These are phyloP conservation scores for Nitzschia sp. DNA, from an alignment of 108 stramenopile genomes.

Conservation along the genomic window DNA sequence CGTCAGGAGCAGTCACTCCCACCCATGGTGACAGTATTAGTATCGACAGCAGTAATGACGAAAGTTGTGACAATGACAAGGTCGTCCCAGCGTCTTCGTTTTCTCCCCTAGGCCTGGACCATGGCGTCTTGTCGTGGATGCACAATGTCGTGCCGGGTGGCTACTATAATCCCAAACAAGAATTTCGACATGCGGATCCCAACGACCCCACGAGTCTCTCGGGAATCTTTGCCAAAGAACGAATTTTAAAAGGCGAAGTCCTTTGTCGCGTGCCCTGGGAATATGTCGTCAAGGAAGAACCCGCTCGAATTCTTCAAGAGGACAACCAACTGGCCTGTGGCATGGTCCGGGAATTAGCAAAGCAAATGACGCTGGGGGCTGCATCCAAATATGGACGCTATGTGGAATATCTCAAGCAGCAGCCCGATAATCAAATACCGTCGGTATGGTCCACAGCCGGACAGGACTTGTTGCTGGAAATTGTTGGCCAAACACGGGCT, in stretches of 20 bases:
- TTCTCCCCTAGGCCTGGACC: background rate
- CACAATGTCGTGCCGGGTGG: slow-evolving; percentile 10
- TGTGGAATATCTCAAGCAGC: slow-evolving; percentile 53
- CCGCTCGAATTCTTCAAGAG: background rate
- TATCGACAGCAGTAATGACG: too few relatives aligned
- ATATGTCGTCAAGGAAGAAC: background rate
- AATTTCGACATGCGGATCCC: slow-evolving; percentile 5
- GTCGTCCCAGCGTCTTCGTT: too few relatives aligned
- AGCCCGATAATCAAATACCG: slow-evolving; percentile 31
- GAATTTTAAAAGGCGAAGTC: slow-evolving; percentile 33
- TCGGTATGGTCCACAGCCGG: slow-evolving; percentile 57
- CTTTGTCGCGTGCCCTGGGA: slow-evolving; percentile 36
- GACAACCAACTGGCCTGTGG: slow-evolving; percentile 24
- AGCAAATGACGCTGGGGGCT: slow-evolving; percentile 23
- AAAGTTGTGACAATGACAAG: too few relatives aligned
- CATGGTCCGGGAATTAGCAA: slow-evolving; percentile 19
- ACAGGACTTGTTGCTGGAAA: slow-evolving; percentile 39
- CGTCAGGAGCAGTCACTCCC: too few relatives aligned
- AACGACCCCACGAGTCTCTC: slow-evolving; percentile 1
- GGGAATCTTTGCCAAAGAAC: slow-evolving; percentile 44
- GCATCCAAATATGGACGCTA: slow-evolving; percentile 61
- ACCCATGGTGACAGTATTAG: too few relatives aligned
- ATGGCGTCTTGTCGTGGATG: slow-evolving; percentile 19
- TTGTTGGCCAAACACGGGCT: slow-evolving; percentile 11
- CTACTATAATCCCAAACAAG: slow-evolving; percentile 21